Evolutionary conservation across 371 early-diverging fungal species (phyloP), one percentile per base, ranked within the genome.

Genomic region (Mucor ambiguus): DNA sequence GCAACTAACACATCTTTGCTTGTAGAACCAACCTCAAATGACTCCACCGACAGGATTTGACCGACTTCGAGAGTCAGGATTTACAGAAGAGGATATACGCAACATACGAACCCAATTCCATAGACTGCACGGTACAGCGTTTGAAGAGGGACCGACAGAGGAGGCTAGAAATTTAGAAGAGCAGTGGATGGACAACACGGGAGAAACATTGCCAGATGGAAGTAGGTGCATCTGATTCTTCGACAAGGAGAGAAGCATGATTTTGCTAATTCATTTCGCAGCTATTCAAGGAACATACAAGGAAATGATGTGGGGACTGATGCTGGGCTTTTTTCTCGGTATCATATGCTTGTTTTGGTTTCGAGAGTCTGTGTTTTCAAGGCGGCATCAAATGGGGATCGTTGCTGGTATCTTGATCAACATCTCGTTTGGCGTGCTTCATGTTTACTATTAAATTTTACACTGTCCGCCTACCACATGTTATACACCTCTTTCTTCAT

Each of bases 171-270:
- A 78, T 28, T 60, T 85, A 6, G 90, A 91, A 58, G 90, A 91
- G 56, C 89, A 87, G 54, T 91, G 92, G 90, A 90, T 89, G 71
- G 92, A 91, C 32, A 85, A 85, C 67, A 80, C 85, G 4, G 80
- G 78, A 16, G 83, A 84, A 32, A 84, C 83, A 12, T 72, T 86
- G 58, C 85, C 87, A 3, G 87, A 87, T 59, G 88, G 85, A 63
- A 75, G 84, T 87, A 71, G 76, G 70, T 60, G 20, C 22, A 3
- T n/a, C n/a, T 20, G 56, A 33, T 7, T n/a, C 6, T n/a, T 33
- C 54, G 30, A 28, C 4, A 16, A 29, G 10, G 18, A 18, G 18
- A 5, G 41, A 14, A 48, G n/a, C 22, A 5, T 35, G 20, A 26
- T 6, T 22, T 28, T 49, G 24, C 22, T 49, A 22, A 49, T 3